Evolutionary conservation across 805 yeast genomes (phyloP).

Genomic region (Zygosaccharomyces lentus): DNA sequence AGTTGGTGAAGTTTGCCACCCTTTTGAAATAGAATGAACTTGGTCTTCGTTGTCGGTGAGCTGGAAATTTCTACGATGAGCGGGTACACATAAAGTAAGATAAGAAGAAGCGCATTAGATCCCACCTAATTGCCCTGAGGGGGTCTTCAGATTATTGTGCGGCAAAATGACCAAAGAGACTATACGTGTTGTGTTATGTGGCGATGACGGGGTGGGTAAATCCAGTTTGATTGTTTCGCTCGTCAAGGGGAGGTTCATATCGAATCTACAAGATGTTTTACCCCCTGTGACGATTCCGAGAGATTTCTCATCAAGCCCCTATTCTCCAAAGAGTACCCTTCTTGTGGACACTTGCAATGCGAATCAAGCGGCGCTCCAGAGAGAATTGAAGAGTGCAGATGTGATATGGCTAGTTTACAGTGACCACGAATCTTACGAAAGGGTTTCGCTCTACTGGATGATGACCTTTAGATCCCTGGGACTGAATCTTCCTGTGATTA

Average conservation of each 20-base stretch:
- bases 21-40: conserved; percentile 9
- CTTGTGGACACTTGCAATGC: conserved; percentile 76
- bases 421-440: conserved; percentile 91
- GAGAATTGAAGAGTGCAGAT: conserved; percentile 77
- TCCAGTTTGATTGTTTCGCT: conserved; percentile 74
- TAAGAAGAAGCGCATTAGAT: neutral
- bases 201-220: conserved; percentile 90
- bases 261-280: conserved; percentile 69
- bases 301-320: conserved; percentile 55
- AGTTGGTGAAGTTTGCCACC: conserved; percentile 15
- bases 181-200: conserved; percentile 83
- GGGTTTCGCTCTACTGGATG: conserved; percentile 91
- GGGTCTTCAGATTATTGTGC: too few species aligned
- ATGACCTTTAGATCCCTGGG: conserved; percentile 90
- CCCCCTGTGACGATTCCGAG: conserved; percentile 83
- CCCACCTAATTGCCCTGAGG: too few species aligned
- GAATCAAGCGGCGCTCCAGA: conserved; percentile 56
- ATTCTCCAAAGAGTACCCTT: conserved; percentile 61
- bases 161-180: conserved; percentile 42
- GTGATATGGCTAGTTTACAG: conserved; percentile 93
- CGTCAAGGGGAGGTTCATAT: conserved; percentile 75
- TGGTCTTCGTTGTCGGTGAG: conserved; percentile 7
- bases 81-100: neutral
- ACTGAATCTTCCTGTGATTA: conserved; percentile 85
- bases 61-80: conserved; percentile 1